A percentile compares a stretch with the other conserved stretches of the same genome.
phyloP scores from a whole-genome alignment of 768 basidiomycete species.

The Tricholoma sp. region DNA sequence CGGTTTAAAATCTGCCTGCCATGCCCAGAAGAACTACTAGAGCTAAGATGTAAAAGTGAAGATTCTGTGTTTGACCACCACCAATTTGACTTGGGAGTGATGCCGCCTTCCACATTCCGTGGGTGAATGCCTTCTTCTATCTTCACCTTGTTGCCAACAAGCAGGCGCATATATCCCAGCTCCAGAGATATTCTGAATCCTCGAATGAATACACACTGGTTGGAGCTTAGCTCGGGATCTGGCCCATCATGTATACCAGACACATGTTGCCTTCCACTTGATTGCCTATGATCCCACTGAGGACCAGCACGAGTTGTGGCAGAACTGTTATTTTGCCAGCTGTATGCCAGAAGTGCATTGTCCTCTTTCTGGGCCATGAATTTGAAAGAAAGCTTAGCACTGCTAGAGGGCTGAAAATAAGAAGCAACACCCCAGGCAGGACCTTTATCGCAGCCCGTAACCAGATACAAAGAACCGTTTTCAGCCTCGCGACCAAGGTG shows the following conservation, averaged over 20 bases:
- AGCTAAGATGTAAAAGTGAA: too few species aligned
- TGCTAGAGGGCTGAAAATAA: conserved; percentile 8
- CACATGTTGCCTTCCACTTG: too few species aligned
- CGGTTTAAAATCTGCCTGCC: neutral
- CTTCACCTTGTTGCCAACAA: conserved; percentile 2
- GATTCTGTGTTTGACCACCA: neutral
- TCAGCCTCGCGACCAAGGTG: conserved; percentile 8
- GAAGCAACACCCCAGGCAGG: conserved; percentile 12
- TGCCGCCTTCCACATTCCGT: neutral
- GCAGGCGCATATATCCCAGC: conserved; percentile 2
- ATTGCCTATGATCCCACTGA: neutral
- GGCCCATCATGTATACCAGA: too few species aligned
- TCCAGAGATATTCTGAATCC: conserved; percentile 13
- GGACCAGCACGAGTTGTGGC: conserved; percentile 11
- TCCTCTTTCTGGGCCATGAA: conserved; percentile 1
- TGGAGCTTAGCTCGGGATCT: neutral
- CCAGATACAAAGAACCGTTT: conserved; percentile 16
- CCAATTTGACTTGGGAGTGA: neutral
- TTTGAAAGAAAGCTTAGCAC: conserved; percentile 5
- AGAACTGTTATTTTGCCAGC: conserved; percentile 9
- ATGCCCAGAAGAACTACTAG: neutral
- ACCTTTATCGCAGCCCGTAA: conserved; percentile 18
- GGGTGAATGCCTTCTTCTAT: conserved; percentile 9
- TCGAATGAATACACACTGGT: conserved; percentile 13
- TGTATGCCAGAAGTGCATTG: conserved; percentile 5